Evolutionary conservation across 768 basidiomycete genomes (phyloP).

Genomic region (Leccinum arenicola): DNA sequence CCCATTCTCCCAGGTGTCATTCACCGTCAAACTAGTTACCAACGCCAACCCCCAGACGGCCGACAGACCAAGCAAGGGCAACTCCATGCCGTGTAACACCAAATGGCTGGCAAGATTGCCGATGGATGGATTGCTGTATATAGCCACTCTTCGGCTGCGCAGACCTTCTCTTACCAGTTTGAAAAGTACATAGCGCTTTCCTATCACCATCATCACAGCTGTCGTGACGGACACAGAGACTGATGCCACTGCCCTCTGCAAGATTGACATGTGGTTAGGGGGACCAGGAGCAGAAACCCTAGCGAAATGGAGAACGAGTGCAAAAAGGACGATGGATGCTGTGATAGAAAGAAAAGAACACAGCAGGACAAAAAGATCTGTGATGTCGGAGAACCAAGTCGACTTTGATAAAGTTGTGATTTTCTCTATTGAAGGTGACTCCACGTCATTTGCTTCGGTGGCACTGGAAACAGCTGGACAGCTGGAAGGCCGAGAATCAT

Average conservation of each 20-base stretch:
- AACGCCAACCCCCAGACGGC: neutral
- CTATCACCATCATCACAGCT: neutral
- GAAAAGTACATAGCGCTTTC: neutral
- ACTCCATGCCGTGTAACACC: neutral
- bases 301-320: neutral
- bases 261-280: neutral
- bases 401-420: neutral
- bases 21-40: neutral
- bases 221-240: neutral
- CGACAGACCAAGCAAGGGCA: slow-evolving; percentile 1
- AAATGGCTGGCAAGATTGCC: neutral
- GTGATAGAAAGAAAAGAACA: neutral
- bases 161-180: neutral
- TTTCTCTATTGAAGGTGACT: neutral
- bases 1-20: neutral
- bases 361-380: neutral
- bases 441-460: neutral
- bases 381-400: neutral
- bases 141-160: slow-evolving; percentile 2
- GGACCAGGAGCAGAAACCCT: neutral
- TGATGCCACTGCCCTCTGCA: neutral
- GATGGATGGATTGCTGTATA: slow-evolving; percentile 2
- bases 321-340: neutral
- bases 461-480: neutral
- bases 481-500: neutral